Evolutionary conservation across 1,284 basidiomycete species (phyloP).

Genomic region (Marasmius sp.): DNA sequence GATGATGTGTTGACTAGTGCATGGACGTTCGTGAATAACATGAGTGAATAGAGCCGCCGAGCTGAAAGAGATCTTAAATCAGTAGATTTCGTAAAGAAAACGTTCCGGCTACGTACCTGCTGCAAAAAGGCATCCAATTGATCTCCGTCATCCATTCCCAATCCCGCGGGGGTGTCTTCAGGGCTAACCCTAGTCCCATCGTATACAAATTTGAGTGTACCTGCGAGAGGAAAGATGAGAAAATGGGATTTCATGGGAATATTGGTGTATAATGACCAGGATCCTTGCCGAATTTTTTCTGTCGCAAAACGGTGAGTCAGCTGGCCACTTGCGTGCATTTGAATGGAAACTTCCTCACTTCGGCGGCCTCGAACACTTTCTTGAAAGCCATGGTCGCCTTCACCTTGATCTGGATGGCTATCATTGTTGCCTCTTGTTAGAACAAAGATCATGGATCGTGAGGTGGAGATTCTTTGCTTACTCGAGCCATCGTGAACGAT

Average conservation of each 20-base stretch:
- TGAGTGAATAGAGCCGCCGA: neutral
- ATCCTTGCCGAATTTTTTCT: conserved; percentile 63
- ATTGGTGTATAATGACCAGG: conserved; percentile 35
- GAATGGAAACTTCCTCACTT: conserved; percentile 39
- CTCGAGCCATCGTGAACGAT: conserved; percentile 51
- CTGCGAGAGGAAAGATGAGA: conserved; percentile 23
- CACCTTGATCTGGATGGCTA: conserved; percentile 63
- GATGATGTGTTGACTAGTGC: too few species aligned
- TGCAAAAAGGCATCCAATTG: conserved; percentile 54
- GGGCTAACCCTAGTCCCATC: conserved; percentile 50
- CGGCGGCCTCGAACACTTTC: conserved; percentile 66
- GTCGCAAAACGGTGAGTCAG: conserved; percentile 1
- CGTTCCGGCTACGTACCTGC: conserved; percentile 40
- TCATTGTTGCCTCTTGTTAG: conserved; percentile 20
- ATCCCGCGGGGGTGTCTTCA: conserved; percentile 48
- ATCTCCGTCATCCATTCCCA: conserved; percentile 58
- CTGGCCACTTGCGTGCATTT: neutral
- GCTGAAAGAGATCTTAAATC: neutral
- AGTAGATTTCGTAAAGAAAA: neutral
- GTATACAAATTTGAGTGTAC: conserved; percentile 58
- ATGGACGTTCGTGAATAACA: too few species aligned
- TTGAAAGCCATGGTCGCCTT: conserved; percentile 59
- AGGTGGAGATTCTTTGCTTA: conserved; percentile 23
- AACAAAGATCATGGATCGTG: neutral
- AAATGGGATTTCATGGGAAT: neutral